These are phyloP conservation scores for Colletotrichum sp. DNA, from an alignment of 2,329 filamentous ascomycete species.

Conservation along the genomic window DNA sequence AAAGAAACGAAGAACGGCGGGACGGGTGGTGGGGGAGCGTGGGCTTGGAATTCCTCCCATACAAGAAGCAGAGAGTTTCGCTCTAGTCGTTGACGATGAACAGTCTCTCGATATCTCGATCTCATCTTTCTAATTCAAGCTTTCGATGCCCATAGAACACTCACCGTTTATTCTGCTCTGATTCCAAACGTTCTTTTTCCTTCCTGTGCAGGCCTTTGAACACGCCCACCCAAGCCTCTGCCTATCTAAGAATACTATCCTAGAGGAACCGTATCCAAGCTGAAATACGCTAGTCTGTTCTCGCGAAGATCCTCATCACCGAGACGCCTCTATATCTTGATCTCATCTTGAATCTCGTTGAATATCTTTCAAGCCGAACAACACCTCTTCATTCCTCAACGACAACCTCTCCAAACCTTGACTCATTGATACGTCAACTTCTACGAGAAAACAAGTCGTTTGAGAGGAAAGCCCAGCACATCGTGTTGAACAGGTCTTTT, in stretches of 20 bases:
- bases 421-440: neutral
- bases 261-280: neutral
- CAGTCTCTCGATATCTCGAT: neutral
- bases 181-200: neutral
- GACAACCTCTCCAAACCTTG: neutral
- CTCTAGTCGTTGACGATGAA: neutral
- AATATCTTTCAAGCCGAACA: neutral
- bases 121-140: neutral
- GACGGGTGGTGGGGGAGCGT: neutral
- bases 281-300: slow-evolving; percentile 15
- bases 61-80: neutral
- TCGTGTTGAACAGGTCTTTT: neutral
- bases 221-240: neutral
- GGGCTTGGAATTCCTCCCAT: neutral
- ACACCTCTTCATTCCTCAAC: neutral
- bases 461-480: neutral
- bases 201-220: slow-evolving; percentile 15
- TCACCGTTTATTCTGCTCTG: neutral
- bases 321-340: neutral
- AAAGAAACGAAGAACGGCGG: neutral
- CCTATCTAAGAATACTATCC: neutral
- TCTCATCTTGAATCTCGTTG: neutral
- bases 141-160: neutral
- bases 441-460: neutral
- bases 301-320: slow-evolving; percentile 1